A percentile compares a stretch with the other conserved stretches of the same genome.
These are phyloP conservation scores for Lipomyces kockii DNA, from an alignment of 805 yeast genomes.

Conservation along the genomic window DNA sequence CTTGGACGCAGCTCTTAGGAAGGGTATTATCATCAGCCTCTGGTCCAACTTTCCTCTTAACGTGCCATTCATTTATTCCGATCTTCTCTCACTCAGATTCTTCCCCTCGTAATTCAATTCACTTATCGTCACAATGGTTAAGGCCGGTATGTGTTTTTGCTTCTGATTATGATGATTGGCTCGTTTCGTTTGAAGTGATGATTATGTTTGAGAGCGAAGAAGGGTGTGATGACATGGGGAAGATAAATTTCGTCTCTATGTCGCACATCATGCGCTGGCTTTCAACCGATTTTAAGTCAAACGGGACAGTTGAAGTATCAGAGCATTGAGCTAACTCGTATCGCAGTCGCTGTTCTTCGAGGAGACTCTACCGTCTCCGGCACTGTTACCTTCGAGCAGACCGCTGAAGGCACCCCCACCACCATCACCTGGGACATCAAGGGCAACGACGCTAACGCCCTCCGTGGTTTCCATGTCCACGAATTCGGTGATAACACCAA, in stretches of 20 bases:
- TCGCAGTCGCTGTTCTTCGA: constrained; percentile 87
- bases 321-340: constrained; percentile 5
- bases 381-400: constrained; percentile 84
- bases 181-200: neutral
- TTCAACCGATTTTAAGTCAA: neutral
- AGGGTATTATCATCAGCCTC: neutral
- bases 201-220: constrained; percentile 4
- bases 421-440: constrained; percentile 84
- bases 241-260: neutral
- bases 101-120: neutral
- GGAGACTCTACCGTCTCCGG: constrained; percentile 94
- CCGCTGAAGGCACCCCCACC: constrained; percentile 77
- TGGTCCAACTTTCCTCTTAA: neutral
- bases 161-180: neutral
- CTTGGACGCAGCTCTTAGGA: neutral
- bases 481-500: constrained; percentile 98
- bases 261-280: neutral
- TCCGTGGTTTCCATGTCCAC: constrained; percentile 97
- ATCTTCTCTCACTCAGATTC: neutral
- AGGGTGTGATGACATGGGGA: neutral
- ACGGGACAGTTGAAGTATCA: constrained; percentile 4
- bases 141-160: constrained; percentile 59
- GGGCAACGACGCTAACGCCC: constrained; percentile 87
- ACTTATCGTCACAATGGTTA: constrained; percentile 54
- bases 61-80: neutral